Conservation (phyloP, 2,329 filamentous ascomycete genomes). For the Chaetomiaceae sp. region DNA sequence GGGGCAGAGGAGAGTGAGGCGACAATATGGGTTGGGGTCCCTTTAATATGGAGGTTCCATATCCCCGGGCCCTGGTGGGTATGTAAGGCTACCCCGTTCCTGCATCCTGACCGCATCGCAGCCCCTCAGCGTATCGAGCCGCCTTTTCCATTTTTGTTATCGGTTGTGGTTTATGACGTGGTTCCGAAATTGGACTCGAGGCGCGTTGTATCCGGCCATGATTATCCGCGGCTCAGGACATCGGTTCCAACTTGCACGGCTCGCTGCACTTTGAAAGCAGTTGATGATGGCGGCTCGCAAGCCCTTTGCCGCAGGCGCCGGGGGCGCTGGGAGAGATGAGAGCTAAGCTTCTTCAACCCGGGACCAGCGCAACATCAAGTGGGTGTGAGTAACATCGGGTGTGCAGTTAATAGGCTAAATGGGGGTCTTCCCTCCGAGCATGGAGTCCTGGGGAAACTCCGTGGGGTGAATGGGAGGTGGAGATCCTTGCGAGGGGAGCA, state of each 20-base stretch:
- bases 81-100: neutral
- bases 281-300: neutral
- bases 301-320: neutral
- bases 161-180: neutral
- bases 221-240: conserved; percentile 9
- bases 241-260: neutral
- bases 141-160: conserved; percentile 2
- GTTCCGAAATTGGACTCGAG: conserved; percentile 5
- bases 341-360: conserved; percentile 5
- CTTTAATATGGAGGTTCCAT: conserved; percentile 14
- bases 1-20: neutral
- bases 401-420: conserved; percentile 20
- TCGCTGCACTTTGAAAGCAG: no score
- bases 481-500: neutral
- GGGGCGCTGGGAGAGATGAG: neutral
- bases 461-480: neutral
- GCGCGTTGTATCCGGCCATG: neutral
- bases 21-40: neutral
- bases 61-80: neutral
- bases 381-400: conserved; percentile 15
- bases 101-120: neutral
- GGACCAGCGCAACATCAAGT: neutral
- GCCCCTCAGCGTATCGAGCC: neutral
- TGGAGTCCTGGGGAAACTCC: neutral
- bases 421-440: conserved; percentile 2